Evolutionary conservation across 1,284 basidiomycete genomes (phyloP).

Genomic region (Athelia psychrophila): DNA sequence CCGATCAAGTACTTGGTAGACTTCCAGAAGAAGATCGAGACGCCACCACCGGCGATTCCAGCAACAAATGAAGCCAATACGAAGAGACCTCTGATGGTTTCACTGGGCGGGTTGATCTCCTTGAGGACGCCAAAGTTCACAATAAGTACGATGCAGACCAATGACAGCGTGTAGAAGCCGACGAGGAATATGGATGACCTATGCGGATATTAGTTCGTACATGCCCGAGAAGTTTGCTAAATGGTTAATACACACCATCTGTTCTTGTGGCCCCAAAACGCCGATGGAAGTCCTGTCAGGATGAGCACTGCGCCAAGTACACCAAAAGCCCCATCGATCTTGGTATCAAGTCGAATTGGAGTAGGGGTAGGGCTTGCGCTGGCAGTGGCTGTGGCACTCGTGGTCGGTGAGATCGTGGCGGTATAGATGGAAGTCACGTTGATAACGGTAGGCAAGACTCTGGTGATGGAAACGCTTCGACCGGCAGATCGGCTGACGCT

Average conservation of each 20-base stretch:
- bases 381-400: conserved; percentile 37
- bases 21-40: conserved; percentile 90
- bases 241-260: conserved; percentile 64
- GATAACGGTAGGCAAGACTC: conserved; percentile 52
- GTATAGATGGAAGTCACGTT: conserved; percentile 43
- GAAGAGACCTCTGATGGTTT: conserved; percentile 84
- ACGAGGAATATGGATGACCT: conserved; percentile 94
- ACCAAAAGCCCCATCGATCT: conserved; percentile 85
- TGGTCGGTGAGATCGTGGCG: conserved; percentile 39
- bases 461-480: conserved; percentile 44
- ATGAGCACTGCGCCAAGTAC: conserved; percentile 89
- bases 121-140: conserved; percentile 85
- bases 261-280: conserved; percentile 92
- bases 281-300: conserved; percentile 84
- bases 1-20: conserved; percentile 84
- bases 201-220: conserved; percentile 14
- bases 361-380: conserved; percentile 48
- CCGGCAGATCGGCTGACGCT: conserved; percentile 45
- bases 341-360: conserved; percentile 65
- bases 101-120: conserved; percentile 77
- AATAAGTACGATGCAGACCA: conserved; percentile 87
- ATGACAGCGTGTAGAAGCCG: conserved; percentile 85
- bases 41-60: conserved; percentile 78
- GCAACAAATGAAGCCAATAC: conserved; percentile 81
- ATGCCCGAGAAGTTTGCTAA: conserved; percentile 13